A percentile compares a stretch with the other conserved stretches of the same genome.
Conservation (phyloP, 805 yeast species). For the Zygosaccharomyces bailii region DNA sequence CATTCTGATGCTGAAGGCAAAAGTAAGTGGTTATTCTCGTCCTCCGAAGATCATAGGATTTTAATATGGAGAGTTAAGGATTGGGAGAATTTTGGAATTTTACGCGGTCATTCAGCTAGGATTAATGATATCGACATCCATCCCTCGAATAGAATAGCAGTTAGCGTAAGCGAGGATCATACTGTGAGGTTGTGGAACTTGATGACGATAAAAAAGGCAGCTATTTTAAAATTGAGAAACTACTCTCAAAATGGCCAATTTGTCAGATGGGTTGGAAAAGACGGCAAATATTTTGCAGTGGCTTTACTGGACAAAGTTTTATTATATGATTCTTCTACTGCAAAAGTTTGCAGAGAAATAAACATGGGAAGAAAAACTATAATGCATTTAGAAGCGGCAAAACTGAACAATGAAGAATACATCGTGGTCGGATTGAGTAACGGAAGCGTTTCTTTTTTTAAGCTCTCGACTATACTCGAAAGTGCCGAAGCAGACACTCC, state of each 20-base stretch:
- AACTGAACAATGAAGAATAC: conserved; percentile 49
- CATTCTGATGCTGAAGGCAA: conserved; percentile 38
- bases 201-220: conserved; percentile 95
- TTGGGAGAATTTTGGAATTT: conserved; percentile 87
- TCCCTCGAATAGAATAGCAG: conserved; percentile 84
- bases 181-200: conserved; percentile 90
- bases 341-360: conserved; percentile 53
- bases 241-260: conserved; percentile 64
- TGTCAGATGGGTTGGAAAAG: conserved; percentile 59
- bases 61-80: conserved; percentile 94
- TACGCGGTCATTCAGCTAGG: conserved; percentile 86
- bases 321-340: conserved; percentile 60
- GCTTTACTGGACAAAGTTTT: conserved; percentile 66
- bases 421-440: conserved; percentile 65
- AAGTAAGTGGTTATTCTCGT: conserved; percentile 80
- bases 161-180: conserved; percentile 81
- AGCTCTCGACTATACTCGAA: conserved; percentile 37
- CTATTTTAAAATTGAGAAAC: conserved; percentile 65
- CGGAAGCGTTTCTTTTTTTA: conserved; percentile 64
- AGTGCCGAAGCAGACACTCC: conserved; percentile 30
- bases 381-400: conserved; percentile 60
- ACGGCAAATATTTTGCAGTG: conserved; percentile 71
- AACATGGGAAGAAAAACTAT: conserved; percentile 49
- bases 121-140: conserved; percentile 85
- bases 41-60: conserved; percentile 86